Evolutionary conservation across 345 rosid species (phyloP).

Genomic region (Arabis alpina): DNA sequence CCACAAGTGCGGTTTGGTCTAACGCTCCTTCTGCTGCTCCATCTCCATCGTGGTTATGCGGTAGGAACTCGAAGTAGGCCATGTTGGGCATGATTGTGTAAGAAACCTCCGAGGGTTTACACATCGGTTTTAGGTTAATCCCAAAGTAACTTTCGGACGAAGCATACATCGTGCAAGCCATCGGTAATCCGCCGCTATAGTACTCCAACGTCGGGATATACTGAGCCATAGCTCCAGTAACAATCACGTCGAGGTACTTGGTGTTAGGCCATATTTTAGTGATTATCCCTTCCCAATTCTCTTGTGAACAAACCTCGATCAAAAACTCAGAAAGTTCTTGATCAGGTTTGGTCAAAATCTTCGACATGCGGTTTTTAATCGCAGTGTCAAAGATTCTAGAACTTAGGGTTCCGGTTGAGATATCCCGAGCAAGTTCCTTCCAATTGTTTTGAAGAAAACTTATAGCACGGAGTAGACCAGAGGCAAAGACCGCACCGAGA

Average conservation of each 20-base stretch:
- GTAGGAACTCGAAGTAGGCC: constrained; percentile 86
- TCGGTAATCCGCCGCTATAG: constrained; percentile 76
- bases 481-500: constrained; percentile 89
- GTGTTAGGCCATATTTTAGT: constrained; percentile 88
- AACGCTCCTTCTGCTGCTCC: constrained; percentile 1
- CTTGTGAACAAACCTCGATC: constrained; percentile 51
- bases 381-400: constrained; percentile 58
- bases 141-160: constrained; percentile 96
- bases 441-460: constrained; percentile 76
- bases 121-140: constrained; percentile 77
- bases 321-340: constrained; percentile 65
- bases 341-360: constrained; percentile 61
- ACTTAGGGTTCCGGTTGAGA: constrained; percentile 65
- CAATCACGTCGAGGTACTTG: constrained; percentile 84
- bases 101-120: constrained; percentile 77
- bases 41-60: constrained; percentile 47
- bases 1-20: constrained; percentile 52
- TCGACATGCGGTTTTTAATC: constrained; percentile 48
- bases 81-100: constrained; percentile 95
- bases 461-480: constrained; percentile 85
- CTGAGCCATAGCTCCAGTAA: constrained; percentile 97
- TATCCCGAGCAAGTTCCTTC: constrained; percentile 62
- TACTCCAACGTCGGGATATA: constrained; percentile 89
- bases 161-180: constrained; percentile 95
- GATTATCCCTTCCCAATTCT: constrained; percentile 75